Evolutionary conservation across 305 asterid genomes (phyloP).

Genomic region (Petunia hybrid): DNA sequence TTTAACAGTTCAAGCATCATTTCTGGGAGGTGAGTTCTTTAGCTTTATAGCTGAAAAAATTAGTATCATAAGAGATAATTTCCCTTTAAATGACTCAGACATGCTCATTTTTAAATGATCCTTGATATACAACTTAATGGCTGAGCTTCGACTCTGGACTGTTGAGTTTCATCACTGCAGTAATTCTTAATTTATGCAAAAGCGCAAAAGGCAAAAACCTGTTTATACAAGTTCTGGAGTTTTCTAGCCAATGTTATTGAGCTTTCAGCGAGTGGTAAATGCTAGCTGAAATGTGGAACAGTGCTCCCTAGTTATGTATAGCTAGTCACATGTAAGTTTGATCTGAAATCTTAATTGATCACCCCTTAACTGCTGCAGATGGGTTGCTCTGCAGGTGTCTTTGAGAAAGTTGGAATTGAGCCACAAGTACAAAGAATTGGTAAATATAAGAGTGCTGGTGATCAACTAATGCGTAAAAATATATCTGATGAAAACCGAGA

Average conservation of each 20-base stretch:
- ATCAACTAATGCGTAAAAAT: constrained; percentile 80
- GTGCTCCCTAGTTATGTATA: not conserved
- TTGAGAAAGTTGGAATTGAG: constrained; percentile 94
- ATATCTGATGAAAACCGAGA: constrained; percentile 93
- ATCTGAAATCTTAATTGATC: constrained; percentile 32
- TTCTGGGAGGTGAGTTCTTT: constrained; percentile 85
- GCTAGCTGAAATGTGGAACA: constrained; percentile 8
- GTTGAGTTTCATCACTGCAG: not conserved
- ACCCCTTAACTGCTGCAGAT: constrained; percentile 37
- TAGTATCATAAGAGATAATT: not conserved
- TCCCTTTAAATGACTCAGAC: not conserved
- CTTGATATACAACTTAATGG: constrained; percentile 12
- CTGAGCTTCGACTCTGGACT: not conserved
- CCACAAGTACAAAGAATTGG: constrained; percentile 96
- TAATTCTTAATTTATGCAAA: constrained; percentile 7
- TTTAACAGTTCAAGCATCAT: constrained; percentile 84
- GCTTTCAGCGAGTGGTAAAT: not conserved
- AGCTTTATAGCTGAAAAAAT: constrained; percentile 16
- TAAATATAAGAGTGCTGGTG: constrained; percentile 98
- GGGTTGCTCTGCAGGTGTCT: constrained; percentile 73
- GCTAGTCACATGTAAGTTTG: not conserved
- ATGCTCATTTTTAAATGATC: constrained; percentile 12
- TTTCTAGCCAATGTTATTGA: constrained; percentile 10
- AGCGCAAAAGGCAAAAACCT: constrained; percentile 20
- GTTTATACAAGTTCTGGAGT: constrained; percentile 1